These are phyloP conservation scores for Berberis vulgaris DNA, from an alignment of 164 flowering plant genomes.

Conservation along the genomic window DNA sequence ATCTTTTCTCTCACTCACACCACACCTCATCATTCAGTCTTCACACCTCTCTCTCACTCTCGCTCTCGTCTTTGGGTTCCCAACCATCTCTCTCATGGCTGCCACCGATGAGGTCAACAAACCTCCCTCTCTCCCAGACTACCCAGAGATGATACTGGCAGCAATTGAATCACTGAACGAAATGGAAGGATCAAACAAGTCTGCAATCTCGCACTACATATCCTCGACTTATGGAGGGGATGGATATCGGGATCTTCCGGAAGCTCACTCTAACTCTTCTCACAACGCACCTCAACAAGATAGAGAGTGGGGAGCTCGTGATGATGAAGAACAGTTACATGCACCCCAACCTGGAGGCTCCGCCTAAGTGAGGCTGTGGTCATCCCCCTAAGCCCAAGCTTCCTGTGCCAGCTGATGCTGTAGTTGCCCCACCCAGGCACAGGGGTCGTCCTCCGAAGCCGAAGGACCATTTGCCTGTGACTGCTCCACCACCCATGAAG, in stretches of 20 bases:
- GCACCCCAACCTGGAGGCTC: constrained; percentile 56
- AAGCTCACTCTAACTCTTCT: constrained; percentile 50
- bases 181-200: constrained; percentile 51
- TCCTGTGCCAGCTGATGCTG: neutral
- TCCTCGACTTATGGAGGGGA: constrained; percentile 35
- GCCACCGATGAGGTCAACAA: constrained; percentile 23
- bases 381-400: constrained; percentile 78
- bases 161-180: constrained; percentile 65
- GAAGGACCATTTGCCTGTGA: constrained; percentile 33
- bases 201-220: constrained; percentile 57
- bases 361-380: constrained; percentile 77
- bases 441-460: constrained; percentile 49
- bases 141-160: constrained; percentile 57
- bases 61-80: neutral
- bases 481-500: constrained; percentile 7
- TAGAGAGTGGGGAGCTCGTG: constrained; percentile 57
- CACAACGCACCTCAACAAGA: constrained; percentile 44
- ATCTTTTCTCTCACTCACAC: neutral
- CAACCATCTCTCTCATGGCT: constrained; percentile 23
- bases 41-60: neutral
- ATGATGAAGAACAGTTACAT: constrained; percentile 66
- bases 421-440: constrained; percentile 15
- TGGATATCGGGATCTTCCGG: constrained; percentile 31
- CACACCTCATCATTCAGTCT: neutral
- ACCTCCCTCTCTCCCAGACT: constrained; percentile 28